phyloP scores from a whole-genome alignment of 192 early-diverging fungal species.

The Linnemannia exigua region DNA sequence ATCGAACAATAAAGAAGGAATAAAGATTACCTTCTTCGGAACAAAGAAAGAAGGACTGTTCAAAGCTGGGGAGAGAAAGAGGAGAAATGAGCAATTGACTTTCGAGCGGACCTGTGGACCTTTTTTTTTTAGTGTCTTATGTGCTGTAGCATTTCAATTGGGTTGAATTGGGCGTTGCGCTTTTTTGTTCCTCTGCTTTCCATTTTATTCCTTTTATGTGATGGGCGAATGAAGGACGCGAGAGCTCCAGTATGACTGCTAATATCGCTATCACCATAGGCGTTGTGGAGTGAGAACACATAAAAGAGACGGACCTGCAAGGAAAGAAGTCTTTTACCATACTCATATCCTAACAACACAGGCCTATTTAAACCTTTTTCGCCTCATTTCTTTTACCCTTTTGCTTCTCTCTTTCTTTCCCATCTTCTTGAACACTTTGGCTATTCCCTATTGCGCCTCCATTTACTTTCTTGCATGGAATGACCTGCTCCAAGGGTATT shows the following conservation, averaged over 20 bases:
- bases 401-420: neutral
- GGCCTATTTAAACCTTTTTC: too few species aligned
- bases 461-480: constrained; percentile 1
- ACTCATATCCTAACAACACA: too few species aligned
- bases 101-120: constrained; percentile 2
- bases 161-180: neutral
- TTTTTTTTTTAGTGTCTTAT: neutral
- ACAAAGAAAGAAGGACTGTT: too few species aligned
- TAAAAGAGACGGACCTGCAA: too few species aligned
- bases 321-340: too few species aligned
- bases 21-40: neutral
- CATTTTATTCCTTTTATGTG: too few species aligned
- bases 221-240: neutral
- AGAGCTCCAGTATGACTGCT: too few species aligned
- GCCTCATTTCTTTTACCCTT: too few species aligned
- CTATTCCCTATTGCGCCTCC: neutral
- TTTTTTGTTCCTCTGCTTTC: neutral
- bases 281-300: too few species aligned
- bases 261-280: too few species aligned
- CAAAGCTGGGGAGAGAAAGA: neutral
- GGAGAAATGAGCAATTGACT: neutral
- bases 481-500: neutral
- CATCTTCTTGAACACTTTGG: neutral
- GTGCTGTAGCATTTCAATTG: neutral
- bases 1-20: neutral